Percentiles rank a stretch among this genome's conserved stretches.
Conservation (phyloP, 805 yeast genomes). For the Scheffersomyces ergatensis region DNA sequence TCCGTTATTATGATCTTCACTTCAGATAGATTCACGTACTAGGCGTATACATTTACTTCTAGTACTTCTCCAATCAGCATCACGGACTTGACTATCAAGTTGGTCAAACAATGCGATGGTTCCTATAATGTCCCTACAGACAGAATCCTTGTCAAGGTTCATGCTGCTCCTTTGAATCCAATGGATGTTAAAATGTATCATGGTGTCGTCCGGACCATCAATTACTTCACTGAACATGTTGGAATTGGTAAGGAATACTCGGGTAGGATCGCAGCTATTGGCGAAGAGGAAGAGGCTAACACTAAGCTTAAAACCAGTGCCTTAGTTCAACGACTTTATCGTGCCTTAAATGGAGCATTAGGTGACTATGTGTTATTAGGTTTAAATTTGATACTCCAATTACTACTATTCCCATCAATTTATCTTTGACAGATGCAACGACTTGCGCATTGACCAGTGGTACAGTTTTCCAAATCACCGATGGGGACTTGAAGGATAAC, state of each 20-base stretch:
- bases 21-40: conserved; percentile 12
- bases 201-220: conserved; percentile 8
- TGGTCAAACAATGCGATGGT: conserved; percentile 11
- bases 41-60: conserved; percentile 12
- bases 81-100: conserved; percentile 6
- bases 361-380: conserved; percentile 46
- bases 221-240: conserved; percentile 8
- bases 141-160: conserved; percentile 28
- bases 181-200: conserved; percentile 24
- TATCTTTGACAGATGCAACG: conserved; percentile 58
- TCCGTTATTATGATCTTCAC: conserved; percentile 11
- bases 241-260: conserved; percentile 33
- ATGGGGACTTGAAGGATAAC: conserved; percentile 32
- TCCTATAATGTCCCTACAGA: conserved; percentile 11
- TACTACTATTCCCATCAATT: conserved; percentile 38
- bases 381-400: conserved; percentile 16
- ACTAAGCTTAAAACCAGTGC: conserved; percentile 25
- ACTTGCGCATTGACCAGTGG: conserved; percentile 63
- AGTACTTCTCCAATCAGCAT: conserved; percentile 11
- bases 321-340: conserved; percentile 24
- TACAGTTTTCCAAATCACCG: conserved; percentile 26
- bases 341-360: conserved; percentile 38
- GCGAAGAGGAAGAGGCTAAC: conserved; percentile 17
- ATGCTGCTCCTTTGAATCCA: conserved; percentile 32
- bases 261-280: conserved; percentile 31